Base-by-base conservation (phyloP, 371 early-diverging fungal genomes). In the Syncephalastrum racemosum region DNA sequence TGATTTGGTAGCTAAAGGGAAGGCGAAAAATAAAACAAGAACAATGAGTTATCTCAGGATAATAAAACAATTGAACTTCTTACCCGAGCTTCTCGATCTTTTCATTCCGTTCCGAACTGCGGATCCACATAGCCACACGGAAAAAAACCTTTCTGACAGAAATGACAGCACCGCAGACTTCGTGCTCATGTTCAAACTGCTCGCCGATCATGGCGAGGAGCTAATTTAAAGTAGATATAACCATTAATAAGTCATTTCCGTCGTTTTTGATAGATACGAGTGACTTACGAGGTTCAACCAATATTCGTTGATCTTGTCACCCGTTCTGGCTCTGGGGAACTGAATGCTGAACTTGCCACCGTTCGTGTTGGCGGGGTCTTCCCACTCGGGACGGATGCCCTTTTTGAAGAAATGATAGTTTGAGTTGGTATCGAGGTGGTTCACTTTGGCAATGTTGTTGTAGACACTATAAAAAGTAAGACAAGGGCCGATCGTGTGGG, bases 331-430 rank as follows among this genome's bases (percentile, higher is more conserved):
- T 68, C 90, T 87, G 50, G 81, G 84, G 50, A 98, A 71, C 60
- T 90, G 88, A 51, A 93, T 74, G 50, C 92, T 88, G 90, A 99
- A 96, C 71, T 96, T 95, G 31, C 99, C 99, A 65, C 99, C 99
- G 42, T 92, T 77, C 42, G 80, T 83, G 81, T 99, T 99, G 45
- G 82, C 87, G n/a, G 87, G 73, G 70, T 99, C 99, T 79, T 99
- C 99, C 99, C 99, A 99, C 89, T 91, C 91, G n/a, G 99, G 99
- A 75, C 89, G 86, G 59, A 99, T 85, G 27, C 96, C 98, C 58
- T 91, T 83, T 75, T 95, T 94, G 89, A 99, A 99, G 55, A 99
- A 73, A 64, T 98, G 96, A 69, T 96, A 94, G 81, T 98, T 96
- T 48, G 95, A 85, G 44, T 90, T 89, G 46, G 80, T 69, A 15